Conservation (phyloP, 2,329 filamentous ascomycete genomes). For the Talaromyces amestolkiae region DNA sequence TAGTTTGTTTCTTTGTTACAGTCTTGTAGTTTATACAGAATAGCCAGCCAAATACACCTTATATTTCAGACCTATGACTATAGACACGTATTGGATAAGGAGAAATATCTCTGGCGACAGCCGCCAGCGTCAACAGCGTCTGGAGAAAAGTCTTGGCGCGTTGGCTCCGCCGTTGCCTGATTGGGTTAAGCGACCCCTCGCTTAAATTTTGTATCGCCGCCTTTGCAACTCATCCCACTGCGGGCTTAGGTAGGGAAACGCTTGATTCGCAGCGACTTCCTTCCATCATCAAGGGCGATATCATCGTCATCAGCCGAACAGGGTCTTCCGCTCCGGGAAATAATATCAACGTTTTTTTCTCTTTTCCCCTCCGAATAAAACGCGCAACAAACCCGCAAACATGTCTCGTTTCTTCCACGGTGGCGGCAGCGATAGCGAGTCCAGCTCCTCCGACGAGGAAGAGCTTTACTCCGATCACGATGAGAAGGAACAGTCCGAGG, state of each 20-base stretch:
- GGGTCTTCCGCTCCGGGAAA: constrained; percentile 24
- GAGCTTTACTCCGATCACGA: constrained; percentile 83
- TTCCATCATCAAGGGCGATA: constrained; percentile 27
- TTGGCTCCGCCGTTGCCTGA: constrained; percentile 25
- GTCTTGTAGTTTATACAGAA: constrained; percentile 19
- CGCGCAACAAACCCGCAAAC: constrained; percentile 21
- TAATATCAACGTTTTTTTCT: constrained; percentile 4
- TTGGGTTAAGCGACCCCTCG: constrained; percentile 40
- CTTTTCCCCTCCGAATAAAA: constrained; percentile 14
- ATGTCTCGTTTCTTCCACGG: constrained; percentile 98
- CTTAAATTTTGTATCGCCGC: constrained; percentile 48
- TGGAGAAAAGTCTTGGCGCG: constrained; percentile 8
- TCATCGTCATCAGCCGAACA: constrained; percentile 21
- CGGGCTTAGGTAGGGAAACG: constrained; percentile 22
- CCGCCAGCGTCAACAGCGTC: background rate
- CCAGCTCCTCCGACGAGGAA: constrained; percentile 90
- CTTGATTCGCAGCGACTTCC: constrained; percentile 11
- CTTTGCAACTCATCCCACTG: constrained; percentile 29
- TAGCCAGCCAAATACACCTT: constrained; percentile 14
- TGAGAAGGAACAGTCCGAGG: constrained; percentile 58
- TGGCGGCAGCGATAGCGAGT: constrained; percentile 93
- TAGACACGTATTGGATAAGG: too few relatives aligned
- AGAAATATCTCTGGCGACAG: too few relatives aligned
- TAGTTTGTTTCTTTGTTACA: constrained; percentile 16
- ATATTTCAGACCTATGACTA: background rate